phyloP scores from a whole-genome alignment of 2,329 filamentous ascomycete species.

The Penicillium sclerotigenum region DNA sequence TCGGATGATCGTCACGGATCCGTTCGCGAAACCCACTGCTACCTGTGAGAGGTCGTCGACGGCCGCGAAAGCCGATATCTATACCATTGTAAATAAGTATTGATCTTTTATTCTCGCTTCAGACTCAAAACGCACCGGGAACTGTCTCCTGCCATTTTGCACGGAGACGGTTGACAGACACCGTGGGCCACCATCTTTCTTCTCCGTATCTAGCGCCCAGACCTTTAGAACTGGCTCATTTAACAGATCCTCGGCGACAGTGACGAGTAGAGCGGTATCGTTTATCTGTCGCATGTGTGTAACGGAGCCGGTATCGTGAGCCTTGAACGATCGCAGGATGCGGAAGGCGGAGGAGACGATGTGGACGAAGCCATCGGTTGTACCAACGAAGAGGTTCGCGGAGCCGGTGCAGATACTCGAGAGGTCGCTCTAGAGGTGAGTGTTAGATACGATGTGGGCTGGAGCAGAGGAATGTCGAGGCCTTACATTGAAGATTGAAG shows the following conservation, averaged over 20 bases:
- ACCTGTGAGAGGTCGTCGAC: constrained; percentile 87
- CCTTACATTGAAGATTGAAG: constrained; percentile 74
- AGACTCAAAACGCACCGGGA: constrained; percentile 61
- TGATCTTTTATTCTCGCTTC: too few species aligned
- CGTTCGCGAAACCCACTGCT: constrained; percentile 93
- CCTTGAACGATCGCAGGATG: constrained; percentile 79
- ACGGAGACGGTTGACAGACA: constrained; percentile 83
- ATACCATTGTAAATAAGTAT: background rate
- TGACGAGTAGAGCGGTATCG: constrained; percentile 80
- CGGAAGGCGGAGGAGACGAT: constrained; percentile 88
- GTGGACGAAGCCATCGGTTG: constrained; percentile 78
- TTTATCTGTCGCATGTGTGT: constrained; percentile 91
- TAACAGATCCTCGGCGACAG: constrained; percentile 75
- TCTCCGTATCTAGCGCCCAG: constrained; percentile 95
- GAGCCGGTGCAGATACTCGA: constrained; percentile 82
- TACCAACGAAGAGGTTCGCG: constrained; percentile 84
- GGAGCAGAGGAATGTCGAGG: background rate
- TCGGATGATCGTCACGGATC: constrained; percentile 85
- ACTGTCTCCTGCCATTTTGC: constrained; percentile 86
- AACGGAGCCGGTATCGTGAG: constrained; percentile 71
- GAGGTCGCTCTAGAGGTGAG: constrained; percentile 59
- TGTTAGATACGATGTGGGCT: constrained; percentile 1
- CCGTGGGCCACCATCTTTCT: constrained; percentile 84
- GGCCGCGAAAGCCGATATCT: constrained; percentile 78
- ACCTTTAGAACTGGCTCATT: constrained; percentile 88